A percentile compares a stretch with the other conserved stretches of the same genome.
phyloP scores from a whole-genome alignment of 2,329 filamentous ascomycete genomes.

The Chalaropsis thielavioides region DNA sequence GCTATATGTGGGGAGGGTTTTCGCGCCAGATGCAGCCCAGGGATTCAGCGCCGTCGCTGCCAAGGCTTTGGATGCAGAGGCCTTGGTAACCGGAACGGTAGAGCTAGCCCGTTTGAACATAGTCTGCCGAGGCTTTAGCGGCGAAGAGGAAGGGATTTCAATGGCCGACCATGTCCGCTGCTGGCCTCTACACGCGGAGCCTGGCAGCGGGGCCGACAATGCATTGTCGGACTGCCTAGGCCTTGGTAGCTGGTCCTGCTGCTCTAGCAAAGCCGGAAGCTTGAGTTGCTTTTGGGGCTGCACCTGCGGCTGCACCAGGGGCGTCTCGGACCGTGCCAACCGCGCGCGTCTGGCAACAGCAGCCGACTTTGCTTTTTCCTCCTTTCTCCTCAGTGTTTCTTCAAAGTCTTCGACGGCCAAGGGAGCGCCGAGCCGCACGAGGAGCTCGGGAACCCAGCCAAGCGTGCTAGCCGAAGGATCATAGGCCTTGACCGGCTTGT shows the following conservation, averaged over 20 bases:
- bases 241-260: background rate
- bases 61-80: background rate
- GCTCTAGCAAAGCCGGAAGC: background rate
- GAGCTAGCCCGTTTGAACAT: background rate
- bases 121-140: background rate
- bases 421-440: slow-evolving; percentile 20
- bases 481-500: slow-evolving; percentile 47
- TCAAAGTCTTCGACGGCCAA: slow-evolving; percentile 20
- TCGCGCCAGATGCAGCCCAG: slow-evolving; percentile 6
- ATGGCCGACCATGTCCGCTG: background rate
- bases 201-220: background rate
- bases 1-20: background rate
- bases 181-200: background rate
- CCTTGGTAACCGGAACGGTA: background rate
- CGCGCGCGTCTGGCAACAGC: background rate
- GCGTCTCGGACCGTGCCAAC: slow-evolving; percentile 2
- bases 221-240: background rate
- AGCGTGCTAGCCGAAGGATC: slow-evolving; percentile 34
- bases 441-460: slow-evolving; percentile 27
- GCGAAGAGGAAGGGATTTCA: slow-evolving; percentile 6
- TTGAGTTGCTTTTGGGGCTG: background rate
- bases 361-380: slow-evolving; percentile 1
- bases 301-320: background rate
- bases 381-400: slow-evolving; percentile 19
- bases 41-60: slow-evolving; percentile 1